Base-by-base conservation (phyloP, 768 basidiomycete genomes). In the Auricularia cornea region DNA sequence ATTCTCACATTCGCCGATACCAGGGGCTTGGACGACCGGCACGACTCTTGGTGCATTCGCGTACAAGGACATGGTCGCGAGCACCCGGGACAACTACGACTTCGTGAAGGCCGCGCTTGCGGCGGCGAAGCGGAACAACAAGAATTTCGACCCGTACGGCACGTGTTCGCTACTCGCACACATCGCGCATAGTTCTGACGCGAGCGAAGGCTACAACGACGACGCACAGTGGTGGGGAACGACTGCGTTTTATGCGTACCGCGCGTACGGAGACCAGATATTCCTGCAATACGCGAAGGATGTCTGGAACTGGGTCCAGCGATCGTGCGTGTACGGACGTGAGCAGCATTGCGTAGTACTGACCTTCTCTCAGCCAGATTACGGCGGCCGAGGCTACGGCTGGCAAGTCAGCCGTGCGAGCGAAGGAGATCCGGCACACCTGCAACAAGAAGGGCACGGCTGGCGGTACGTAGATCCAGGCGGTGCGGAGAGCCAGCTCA, bases 371-470 rank as follows among this genome's bases (percentile, higher is more conserved):
- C 57, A 83, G 81, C 62, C 79, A 78, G 54, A 72, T 83, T 40
- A 81, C 82, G 18, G 60, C 72, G 6, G 73, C 74, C 0, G 68
- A 81, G 61, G 79, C 79, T 3, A 69, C 62, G 23, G 69, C 77
- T 20, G 75, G 79, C 6, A 70, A 59, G 20, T 72, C 74, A 3
- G 75, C 81, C 1, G 72, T 74, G 52, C 84, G 84, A 68, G 67
- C 67, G 3, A 81, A 81, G 60, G 68, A 70, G 3, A 67, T 83
- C 31, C 68, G 72, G 41, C 72, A 73, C 3, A 78, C 78, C 10
- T 84, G 83, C 62, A 74, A 78, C 29, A 80, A 78, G 60, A 66
- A 80, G 81, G 77, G 79, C 11, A 83, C 83, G 79, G 80, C 78
- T 3, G 82, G 83, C 2, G 81, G 80, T 28, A n/a, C n/a, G n/a